Base-by-base conservation (phyloP, 2,329 filamentous ascomycete genomes). In the Aspergillus sp. region DNA sequence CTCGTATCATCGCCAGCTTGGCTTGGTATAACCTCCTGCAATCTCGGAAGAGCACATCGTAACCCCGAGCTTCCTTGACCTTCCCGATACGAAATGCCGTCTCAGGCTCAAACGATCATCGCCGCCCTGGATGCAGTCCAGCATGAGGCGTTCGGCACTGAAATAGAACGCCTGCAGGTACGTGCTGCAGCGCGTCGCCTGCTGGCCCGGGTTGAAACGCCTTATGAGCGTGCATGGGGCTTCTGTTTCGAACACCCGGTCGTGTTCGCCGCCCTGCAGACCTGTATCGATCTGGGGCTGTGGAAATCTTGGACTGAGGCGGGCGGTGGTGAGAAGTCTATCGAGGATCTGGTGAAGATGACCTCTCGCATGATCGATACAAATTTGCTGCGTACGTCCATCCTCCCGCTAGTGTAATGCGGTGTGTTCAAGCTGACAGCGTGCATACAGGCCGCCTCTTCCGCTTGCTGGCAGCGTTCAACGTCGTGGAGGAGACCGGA, bases 211-310 rank as follows among this genome's bases (percentile, higher is more conserved):
- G 52, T 71, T 16, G 67, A 71, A 50, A 61, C 64, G 0, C 68
- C 67, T 1, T 67, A 66, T 49, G 68, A 70, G 47, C 64, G 65
- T 17, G 63, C 61, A 2, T 68, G 62, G 66, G 62, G 60, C 8
- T 63, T 69, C 52, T 61, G 59, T 41, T 65, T 65, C n/a, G 65
- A 69, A 26, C 55, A 60, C 11, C 64, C 68, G 4, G 60, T 65
- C 5, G 58, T 69, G 8, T 64, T 64, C 45, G 61, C 67, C 1
- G 64, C 62, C 19, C 54, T 70, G 13, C 62, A 70, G 47, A 62
- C 60, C 14, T 62, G 61, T 30, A 65, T 68, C 11, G 62, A 71
- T 40, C 32, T 70, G 8, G 65, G 60, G 3, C 59, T 71, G 14
- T 71, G 66, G 66, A 62, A 59, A 36, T 50, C 59, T 19, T 71